Base-by-base conservation (phyloP, 2,329 filamentous ascomycete species). In the Xylariaceae sp. region DNA sequence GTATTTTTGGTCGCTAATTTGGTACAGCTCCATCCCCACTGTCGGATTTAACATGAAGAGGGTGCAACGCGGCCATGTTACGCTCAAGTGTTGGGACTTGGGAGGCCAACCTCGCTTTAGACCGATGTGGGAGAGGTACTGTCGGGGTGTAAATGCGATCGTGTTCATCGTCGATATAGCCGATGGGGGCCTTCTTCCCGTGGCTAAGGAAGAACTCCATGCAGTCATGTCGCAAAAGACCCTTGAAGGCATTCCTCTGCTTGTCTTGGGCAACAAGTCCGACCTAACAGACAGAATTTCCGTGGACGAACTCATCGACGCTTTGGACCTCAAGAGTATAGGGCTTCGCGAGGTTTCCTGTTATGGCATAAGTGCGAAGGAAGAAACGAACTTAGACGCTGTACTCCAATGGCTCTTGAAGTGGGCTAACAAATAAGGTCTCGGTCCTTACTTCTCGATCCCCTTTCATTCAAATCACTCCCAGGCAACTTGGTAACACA, bases 41-140 rank as follows among this genome's bases (percentile, higher is more conserved):
- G 91, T 98, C 58, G 93, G 93, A 52, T 97, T 97, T 75, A 98
- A 97, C 68, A 95, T 96, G 83, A 97, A 97, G 76, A 85, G 87
- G 54, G 89, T 98, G 57, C 90, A 96, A 70, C 91, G 93, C 62
- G 93, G 93, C 56, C 91, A 97, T 79, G 93, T 98, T 64, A 95
- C 93, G 56, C 76, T 98, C 60, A 97, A 97, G 71, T 98, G 93
- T 69, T 98, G 93, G 93, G 93, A 98, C 71, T 81, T 98, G 51
- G 93, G 93, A 55, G 93, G 93, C 40, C 93, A 98, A 69, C 91
- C 93, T 56, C 81, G 91, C 52, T 98, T 97, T 72, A 87, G 93
- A 60, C 87, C 88, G 55, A 98, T 98, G 93, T 98, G 93, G 93
- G 93, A 98, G 74, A 79, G 93, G 61, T 98, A 98, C 67, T 97